phyloP scores from a whole-genome alignment of 352 stramenopile species.

The Globisporangium apiculatum region DNA sequence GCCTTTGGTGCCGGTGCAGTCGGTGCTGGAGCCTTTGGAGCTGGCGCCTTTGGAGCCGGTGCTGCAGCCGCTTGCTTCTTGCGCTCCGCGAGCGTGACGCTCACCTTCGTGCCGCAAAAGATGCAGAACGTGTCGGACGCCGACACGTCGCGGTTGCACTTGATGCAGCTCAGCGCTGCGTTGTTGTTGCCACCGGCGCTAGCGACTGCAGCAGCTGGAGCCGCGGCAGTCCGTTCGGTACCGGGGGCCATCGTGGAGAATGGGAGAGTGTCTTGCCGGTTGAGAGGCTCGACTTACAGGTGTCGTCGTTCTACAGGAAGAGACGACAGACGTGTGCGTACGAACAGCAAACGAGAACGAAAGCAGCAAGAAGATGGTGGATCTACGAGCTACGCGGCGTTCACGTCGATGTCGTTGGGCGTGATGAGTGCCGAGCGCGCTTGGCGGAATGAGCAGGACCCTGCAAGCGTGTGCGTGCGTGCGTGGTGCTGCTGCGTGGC shows the following conservation, averaged over 20 bases:
- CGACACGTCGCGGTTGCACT: slow-evolving; percentile 68
- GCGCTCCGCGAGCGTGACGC: slow-evolving; percentile 48
- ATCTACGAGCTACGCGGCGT: not conserved
- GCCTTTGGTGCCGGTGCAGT: slow-evolving; percentile 8
- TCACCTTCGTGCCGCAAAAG: slow-evolving; percentile 84
- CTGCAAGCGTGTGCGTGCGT: too few relatives aligned
- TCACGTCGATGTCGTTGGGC: not conserved
- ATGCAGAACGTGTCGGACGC: slow-evolving; percentile 80
- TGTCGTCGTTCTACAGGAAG: not conserved
- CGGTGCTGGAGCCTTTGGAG: slow-evolving; percentile 1
- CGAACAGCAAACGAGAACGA: not conserved
- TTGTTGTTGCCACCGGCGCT: slow-evolving; percentile 21
- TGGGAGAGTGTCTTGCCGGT: not conserved
- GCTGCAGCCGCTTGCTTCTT: slow-evolving; percentile 22
- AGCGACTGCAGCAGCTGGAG: slow-evolving; percentile 6
- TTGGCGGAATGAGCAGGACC: too few relatives aligned
- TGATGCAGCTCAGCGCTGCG: slow-evolving; percentile 57
- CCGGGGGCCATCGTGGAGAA: slow-evolving; percentile 44
- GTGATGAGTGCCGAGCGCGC: not conserved
- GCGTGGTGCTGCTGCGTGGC: not conserved
- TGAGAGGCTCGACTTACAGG: not conserved
- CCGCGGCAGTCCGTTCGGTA: slow-evolving; percentile 46
- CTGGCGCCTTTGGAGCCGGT: slow-evolving; percentile 4
- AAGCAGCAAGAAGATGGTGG: too few relatives aligned
- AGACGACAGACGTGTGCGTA: not conserved